Conservation (phyloP, 2,329 filamentous ascomycete genomes). For the Bipolaris cookei region DNA sequence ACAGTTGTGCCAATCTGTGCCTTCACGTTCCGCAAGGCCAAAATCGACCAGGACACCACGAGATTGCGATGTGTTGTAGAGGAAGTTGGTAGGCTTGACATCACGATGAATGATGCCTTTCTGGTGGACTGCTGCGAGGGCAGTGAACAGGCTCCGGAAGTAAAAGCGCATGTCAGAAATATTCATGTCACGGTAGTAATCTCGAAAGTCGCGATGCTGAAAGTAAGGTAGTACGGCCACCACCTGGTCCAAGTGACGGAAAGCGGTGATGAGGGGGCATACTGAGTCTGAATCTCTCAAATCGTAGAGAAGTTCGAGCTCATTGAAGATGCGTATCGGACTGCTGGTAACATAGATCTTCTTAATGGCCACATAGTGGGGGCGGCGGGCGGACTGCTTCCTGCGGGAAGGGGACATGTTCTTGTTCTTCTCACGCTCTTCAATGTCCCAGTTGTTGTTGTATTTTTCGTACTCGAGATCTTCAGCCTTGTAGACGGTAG, state of each 20-base stretch:
- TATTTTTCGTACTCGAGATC: slow-evolving; percentile 85
- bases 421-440: slow-evolving; percentile 67
- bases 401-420: slow-evolving; percentile 73
- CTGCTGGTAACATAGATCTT: slow-evolving; percentile 99
- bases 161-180: slow-evolving; percentile 88
- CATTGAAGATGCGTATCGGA: slow-evolving; percentile 90
- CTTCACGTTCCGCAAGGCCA: slow-evolving; percentile 81
- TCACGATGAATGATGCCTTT: slow-evolving; percentile 89
- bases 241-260: slow-evolving; percentile 91
- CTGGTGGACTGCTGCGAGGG: slow-evolving; percentile 80
- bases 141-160: slow-evolving; percentile 85
- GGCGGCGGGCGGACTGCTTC: slow-evolving; percentile 55
- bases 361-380: slow-evolving; percentile 93
- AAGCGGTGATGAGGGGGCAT: slow-evolving; percentile 96
- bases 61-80: slow-evolving; percentile 81
- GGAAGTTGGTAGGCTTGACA: slow-evolving; percentile 97
- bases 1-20: slow-evolving; percentile 78
- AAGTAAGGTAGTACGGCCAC: slow-evolving; percentile 95
- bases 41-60: slow-evolving; percentile 97
- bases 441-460: slow-evolving; percentile 84
- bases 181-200: slow-evolving; percentile 91
- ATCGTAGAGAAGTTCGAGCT: slow-evolving; percentile 90
- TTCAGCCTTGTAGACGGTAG: slow-evolving; percentile 98
- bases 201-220: slow-evolving; percentile 90
- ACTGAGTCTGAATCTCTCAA: slow-evolving; percentile 82